phyloP scores from a whole-genome alignment of 768 basidiomycete genomes.

The Lactarius vividus region DNA sequence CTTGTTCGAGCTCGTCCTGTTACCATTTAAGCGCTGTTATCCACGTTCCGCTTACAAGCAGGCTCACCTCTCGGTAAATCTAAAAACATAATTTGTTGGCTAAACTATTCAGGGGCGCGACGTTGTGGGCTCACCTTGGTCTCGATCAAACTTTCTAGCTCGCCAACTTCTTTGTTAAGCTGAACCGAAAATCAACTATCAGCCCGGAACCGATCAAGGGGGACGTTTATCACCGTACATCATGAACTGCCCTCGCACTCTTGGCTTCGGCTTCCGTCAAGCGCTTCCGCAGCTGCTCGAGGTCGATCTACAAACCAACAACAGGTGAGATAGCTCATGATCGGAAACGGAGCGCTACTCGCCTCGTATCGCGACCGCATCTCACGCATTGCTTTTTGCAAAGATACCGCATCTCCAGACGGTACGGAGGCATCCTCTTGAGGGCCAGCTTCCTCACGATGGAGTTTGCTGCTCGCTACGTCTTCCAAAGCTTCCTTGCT shows the following conservation, averaged over 20 bases:
- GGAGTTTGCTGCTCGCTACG: slow-evolving; percentile 61
- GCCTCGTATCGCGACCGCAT: slow-evolving; percentile 56
- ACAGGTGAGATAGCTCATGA: background rate
- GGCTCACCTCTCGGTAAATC: slow-evolving; percentile 79
- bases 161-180: slow-evolving; percentile 90
- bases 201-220: background rate
- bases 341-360: slow-evolving; percentile 20
- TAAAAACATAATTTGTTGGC: slow-evolving; percentile 32
- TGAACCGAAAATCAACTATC: slow-evolving; percentile 34
- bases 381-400: slow-evolving; percentile 46
- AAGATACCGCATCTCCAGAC: slow-evolving; percentile 38
- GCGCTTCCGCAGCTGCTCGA: slow-evolving; percentile 69
- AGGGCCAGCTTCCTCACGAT: slow-evolving; percentile 46
- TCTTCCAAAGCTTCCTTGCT: slow-evolving; percentile 77
- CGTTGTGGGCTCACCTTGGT: slow-evolving; percentile 61
- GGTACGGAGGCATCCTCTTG: slow-evolving; percentile 28
- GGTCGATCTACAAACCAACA: slow-evolving; percentile 46
- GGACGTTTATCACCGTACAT: slow-evolving; percentile 45
- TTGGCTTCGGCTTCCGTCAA: slow-evolving; percentile 72
- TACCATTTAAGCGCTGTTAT: background rate
- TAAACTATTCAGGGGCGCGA: background rate
- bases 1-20: slow-evolving; percentile 84
- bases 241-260: slow-evolving; percentile 63
- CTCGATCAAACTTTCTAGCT: slow-evolving; percentile 91
- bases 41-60: background rate